Conservation (phyloP, 2,329 filamentous ascomycete species). For the Neophaeococcomyces mojaviensis region DNA sequence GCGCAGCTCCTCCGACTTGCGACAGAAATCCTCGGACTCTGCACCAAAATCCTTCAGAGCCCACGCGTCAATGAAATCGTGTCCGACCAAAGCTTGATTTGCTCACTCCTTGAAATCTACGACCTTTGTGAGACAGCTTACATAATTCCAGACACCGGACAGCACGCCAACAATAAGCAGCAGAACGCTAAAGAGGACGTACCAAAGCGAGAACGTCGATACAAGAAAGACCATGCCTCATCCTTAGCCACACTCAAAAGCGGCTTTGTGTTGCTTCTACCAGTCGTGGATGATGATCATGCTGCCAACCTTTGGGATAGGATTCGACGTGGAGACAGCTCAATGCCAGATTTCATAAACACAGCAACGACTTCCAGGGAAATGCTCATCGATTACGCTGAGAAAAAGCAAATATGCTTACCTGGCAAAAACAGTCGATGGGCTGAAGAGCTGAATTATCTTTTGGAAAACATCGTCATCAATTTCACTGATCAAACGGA, state of each 20-base stretch:
- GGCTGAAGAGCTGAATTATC: neutral
- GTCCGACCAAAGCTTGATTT: neutral
- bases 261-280: neutral
- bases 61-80: constrained; percentile 1
- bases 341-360: no score
- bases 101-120: constrained; percentile 1
- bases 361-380: neutral
- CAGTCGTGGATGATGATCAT: neutral
- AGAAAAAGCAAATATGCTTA: constrained; percentile 1
- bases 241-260: neutral
- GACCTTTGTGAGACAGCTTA: neutral
- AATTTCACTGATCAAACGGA: constrained; percentile 1
- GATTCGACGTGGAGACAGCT: neutral
- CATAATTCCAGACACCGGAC: neutral
- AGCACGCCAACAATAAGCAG: neutral
- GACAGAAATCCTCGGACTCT: constrained; percentile 15
- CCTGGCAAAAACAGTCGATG: neutral
- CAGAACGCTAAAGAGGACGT: constrained; percentile 1
- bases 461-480: constrained; percentile 1
- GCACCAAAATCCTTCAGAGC: neutral
- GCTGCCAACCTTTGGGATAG: neutral
- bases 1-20: constrained; percentile 17
- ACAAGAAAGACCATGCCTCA: neutral
- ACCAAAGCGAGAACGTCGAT: constrained; percentile 1
- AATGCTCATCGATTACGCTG: constrained; percentile 1